Conservation (phyloP, 768 basidiomycete species). For the Boletus fagicola region DNA sequence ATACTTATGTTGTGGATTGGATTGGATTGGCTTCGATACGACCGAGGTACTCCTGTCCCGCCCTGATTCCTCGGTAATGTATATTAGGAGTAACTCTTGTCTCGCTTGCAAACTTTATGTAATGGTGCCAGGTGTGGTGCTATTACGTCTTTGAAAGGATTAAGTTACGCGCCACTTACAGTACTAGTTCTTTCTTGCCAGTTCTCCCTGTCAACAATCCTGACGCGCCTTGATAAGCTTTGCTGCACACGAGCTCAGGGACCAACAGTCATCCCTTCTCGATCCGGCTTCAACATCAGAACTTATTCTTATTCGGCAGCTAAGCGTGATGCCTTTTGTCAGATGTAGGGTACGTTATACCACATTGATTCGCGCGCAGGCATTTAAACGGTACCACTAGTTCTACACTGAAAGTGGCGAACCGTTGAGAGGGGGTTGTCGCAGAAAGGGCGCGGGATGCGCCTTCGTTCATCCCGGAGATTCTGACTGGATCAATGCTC, state of each 20-base stretch:
- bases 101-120: background rate
- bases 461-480: conserved; percentile 33
- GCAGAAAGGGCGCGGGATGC: conserved; percentile 20
- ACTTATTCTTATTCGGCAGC: background rate
- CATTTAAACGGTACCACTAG: conserved; percentile 14
- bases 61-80: conserved; percentile 14
- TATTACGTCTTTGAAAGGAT: background rate
- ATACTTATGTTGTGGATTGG: conserved; percentile 12
- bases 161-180: background rate
- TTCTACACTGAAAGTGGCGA: conserved; percentile 33
- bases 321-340: conserved; percentile 21
- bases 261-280: background rate
- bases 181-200: background rate
- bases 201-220: background rate
- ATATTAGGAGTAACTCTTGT: background rate
- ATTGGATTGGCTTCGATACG: background rate
- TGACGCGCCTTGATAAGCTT: conserved; percentile 3
- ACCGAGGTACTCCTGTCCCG: background rate
- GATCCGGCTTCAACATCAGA: background rate
- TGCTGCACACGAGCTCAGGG: background rate
- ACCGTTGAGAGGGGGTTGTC: conserved; percentile 29
- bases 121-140: background rate
- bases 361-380: conserved; percentile 1
- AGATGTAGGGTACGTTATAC: conserved; percentile 26
- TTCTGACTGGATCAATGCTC: conserved; percentile 23